Evolutionary conservation across 805 yeast genomes (phyloP).

Genomic region (Hanseniaspora vineae): DNA sequence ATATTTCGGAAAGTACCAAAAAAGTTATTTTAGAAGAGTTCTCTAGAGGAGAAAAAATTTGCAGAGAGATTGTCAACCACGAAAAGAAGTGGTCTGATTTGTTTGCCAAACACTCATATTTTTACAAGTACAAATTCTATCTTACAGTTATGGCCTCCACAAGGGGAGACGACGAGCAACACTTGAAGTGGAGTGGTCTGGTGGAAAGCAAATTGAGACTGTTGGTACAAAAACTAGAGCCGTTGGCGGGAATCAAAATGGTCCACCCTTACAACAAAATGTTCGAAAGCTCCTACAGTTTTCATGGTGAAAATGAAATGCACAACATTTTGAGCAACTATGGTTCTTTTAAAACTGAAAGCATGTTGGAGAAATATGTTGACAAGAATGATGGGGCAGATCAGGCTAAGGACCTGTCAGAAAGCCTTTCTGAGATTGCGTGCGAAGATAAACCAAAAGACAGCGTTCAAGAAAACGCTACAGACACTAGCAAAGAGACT

Average conservation of each 20-base stretch:
- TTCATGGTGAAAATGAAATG: conserved; percentile 40
- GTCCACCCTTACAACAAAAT: conserved; percentile 89
- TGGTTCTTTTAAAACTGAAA: conserved; percentile 47
- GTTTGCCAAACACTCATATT: conserved; percentile 70
- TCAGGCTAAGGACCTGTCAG: no score
- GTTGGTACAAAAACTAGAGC: conserved; percentile 73
- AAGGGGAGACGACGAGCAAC: conserved; percentile 62
- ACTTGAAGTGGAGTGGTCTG: conserved; percentile 82
- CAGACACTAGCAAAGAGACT: conserved; percentile 5
- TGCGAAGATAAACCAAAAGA: conserved; percentile 9
- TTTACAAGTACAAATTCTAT: conserved; percentile 74
- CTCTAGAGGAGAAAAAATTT: conserved; percentile 57
- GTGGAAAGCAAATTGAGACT: conserved; percentile 80
- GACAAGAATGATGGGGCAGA: conserved; percentile 19
- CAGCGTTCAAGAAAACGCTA: conserved; percentile 13
- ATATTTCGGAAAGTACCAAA: conserved; percentile 81
- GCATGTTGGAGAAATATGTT: conserved; percentile 22
- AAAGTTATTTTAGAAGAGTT: conserved; percentile 70
- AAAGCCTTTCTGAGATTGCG: no score
- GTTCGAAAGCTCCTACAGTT: conserved; percentile 42
- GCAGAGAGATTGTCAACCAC: conserved; percentile 54
- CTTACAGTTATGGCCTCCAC: conserved; percentile 73
- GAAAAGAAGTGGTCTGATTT: conserved; percentile 61
- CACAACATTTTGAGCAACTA: conserved; percentile 45
- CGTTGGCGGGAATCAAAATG: conserved; percentile 54